Evolutionary conservation across 2,329 filamentous ascomycete species (phyloP), one percentile per base, ranked within the genome.

Genomic region (Exserohilum turcica): DNA sequence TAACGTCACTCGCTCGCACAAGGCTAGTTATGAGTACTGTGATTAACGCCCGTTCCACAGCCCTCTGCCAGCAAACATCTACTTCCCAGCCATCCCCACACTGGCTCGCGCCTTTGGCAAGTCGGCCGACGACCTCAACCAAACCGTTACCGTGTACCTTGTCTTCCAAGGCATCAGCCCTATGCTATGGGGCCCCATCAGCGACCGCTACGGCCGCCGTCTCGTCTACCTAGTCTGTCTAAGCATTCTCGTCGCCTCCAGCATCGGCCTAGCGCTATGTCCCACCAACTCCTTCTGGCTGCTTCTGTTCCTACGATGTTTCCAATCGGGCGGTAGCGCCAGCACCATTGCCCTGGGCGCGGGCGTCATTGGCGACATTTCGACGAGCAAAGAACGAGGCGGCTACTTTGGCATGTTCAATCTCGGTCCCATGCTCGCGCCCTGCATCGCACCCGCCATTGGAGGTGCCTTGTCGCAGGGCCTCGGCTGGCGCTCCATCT

Each of bases 361-460:
- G 56, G 90, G 86, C 2, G 84, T 91, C 1, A 83, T 92, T 12
- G 86, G 87, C 0, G 90, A 94, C 63, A 80, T 92, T 5, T 81
- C 86, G 0, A 85, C 87, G 0, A 85, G 82, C 39, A 80, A 83
- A 0, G 88, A 93, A 70, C 79, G 90, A 61, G 90, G 90, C 2
- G 83, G 81, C 50, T 92, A 89, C 66, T 87, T 92, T 66, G 77
- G 88, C 84, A 44, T 82, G 86, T 54, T 83, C 87, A 16, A 82
- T 80, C 28, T 79, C 79, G 3, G 85, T 82, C 13, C 66, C 0
- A 69, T 70, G 67, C 56, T 70, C 13, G 59, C 67, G 9, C 56
- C 70, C 8, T 60, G 64, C 43, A 66, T 71, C 12, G 68, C 63
- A 2, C 72, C 73, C 13, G 65, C 68, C 1, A 60, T 74, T 7